A percentile compares a stretch with the other conserved stretches of the same genome.
These are phyloP conservation scores for Trypanosoma avium DNA, from an alignment of 208 protist genomes.

Conservation along the genomic window DNA sequence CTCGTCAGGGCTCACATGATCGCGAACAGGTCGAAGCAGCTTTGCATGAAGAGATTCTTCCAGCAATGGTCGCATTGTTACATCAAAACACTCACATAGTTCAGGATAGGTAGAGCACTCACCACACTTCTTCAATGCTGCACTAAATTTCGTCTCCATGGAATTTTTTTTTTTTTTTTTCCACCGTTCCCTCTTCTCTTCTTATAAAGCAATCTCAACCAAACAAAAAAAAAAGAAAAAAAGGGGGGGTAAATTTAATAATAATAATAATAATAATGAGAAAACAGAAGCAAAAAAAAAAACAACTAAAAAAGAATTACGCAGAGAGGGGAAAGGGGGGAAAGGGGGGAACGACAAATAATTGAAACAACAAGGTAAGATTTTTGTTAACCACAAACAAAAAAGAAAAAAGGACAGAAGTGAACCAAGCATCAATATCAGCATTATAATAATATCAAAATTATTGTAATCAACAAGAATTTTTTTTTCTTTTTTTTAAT, in stretches of 20 bases:
- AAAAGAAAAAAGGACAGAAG: too few relatives aligned
- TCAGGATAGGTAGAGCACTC: conserved; percentile 23
- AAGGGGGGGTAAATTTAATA: background rate
- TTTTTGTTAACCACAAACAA: too few relatives aligned
- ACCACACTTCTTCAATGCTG: conserved; percentile 31
- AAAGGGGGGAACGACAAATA: background rate
- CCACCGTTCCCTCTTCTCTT: background rate
- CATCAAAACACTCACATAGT: conserved; percentile 30
- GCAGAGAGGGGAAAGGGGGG: background rate
- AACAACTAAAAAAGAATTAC: conserved; percentile 4
- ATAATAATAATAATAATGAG: background rate
- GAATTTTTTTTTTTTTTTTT: background rate
- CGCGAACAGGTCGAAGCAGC: conserved; percentile 46
- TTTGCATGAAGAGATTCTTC: conserved; percentile 42
- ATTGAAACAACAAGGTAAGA: background rate
- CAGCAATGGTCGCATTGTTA: conserved; percentile 38
- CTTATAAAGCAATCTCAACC: background rate
- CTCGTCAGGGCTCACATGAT: conserved; percentile 67
- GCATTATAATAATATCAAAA: too few relatives aligned
- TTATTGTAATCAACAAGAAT: too few relatives aligned
- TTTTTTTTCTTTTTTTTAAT: too few relatives aligned
- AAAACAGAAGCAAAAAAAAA: conserved; percentile 20
- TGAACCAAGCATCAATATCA: too few relatives aligned
- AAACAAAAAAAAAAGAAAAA: background rate
- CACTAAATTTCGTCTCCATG: conserved; percentile 39